Evolutionary conservation across 139 green algal genomes (phyloP).

Genomic region (Deuterostichococcus epilithicus): DNA sequence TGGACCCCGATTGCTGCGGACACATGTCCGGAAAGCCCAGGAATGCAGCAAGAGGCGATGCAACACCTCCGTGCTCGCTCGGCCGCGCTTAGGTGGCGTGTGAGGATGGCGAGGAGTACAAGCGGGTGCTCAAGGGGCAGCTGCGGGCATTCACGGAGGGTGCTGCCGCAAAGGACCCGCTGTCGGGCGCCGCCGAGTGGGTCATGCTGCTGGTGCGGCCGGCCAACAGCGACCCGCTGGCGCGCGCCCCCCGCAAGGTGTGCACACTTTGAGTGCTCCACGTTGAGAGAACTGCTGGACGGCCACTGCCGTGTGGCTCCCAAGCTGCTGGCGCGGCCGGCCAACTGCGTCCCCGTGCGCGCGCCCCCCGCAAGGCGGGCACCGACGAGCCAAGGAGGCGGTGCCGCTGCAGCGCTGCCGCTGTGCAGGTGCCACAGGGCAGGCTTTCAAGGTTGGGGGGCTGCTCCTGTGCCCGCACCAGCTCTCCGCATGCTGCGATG

Average conservation of each 20-base stretch:
- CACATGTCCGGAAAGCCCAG: constrained; percentile 5
- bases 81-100: constrained; percentile 56
- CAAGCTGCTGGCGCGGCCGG: too few relatives aligned
- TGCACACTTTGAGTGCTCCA: background rate
- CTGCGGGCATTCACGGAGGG: constrained; percentile 47
- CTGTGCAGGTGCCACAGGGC: too few relatives aligned
- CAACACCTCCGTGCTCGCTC: too few relatives aligned
- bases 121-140: constrained; percentile 26
- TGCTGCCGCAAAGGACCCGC: constrained; percentile 34
- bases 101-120: constrained; percentile 75
- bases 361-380: too few relatives aligned
- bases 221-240: constrained; percentile 13
- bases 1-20: too few relatives aligned
- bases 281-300: background rate
- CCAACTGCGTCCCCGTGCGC: too few relatives aligned
- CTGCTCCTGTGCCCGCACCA: too few relatives aligned
- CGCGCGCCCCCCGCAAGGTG: constrained; percentile 40
- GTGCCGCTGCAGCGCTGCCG: too few relatives aligned
- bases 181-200: constrained; percentile 40
- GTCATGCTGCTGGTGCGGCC: constrained; percentile 67
- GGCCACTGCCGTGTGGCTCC: too few relatives aligned
- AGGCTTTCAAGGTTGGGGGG: too few relatives aligned
- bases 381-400: too few relatives aligned
- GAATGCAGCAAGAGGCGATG: background rate
- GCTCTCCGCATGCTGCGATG: too few relatives aligned